A percentile compares a stretch with the other conserved stretches of the same genome.
Evolutionary conservation across 2,329 filamentous ascomycete species (phyloP).

Genomic region (Bretziella fagacearum): DNA sequence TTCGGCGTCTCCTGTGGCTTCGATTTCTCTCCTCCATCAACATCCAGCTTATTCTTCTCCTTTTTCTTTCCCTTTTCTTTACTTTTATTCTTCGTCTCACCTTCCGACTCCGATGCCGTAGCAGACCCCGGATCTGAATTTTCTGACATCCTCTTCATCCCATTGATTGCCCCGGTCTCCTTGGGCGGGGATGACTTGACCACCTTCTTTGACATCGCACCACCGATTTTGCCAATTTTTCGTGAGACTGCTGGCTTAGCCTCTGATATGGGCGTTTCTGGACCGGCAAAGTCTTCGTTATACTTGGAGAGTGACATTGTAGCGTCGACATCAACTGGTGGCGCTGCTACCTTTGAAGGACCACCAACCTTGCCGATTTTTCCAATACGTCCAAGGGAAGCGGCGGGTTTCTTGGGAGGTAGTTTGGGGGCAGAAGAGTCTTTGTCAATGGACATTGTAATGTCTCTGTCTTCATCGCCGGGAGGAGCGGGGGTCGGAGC

Average conservation of each 20-base stretch:
- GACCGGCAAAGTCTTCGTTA: no score
- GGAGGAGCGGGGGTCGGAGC: neutral
- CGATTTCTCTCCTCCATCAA: neutral
- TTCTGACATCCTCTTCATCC: neutral
- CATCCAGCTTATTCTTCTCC: neutral
- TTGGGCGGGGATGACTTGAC: no score
- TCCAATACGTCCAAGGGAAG: neutral
- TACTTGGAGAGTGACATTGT: no score
- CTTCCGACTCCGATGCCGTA: neutral
- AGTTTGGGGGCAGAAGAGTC: neutral
- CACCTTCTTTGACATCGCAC: no score
- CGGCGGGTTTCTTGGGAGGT: neutral
- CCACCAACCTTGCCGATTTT: neutral
- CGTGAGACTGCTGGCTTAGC: no score
- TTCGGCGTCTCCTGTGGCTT: neutral
- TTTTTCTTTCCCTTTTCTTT: neutral
- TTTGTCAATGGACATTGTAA: conserved; percentile 7
- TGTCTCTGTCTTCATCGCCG: neutral
- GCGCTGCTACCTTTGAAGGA: neutral
- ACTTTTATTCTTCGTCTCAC: neutral
- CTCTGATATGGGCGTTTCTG: no score
- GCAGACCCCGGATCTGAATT: neutral
- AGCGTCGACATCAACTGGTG: no score
- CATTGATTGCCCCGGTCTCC: no score
- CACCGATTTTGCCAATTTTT: neutral